Conservation (phyloP, 257 asterid genomes). For the Solanum rostratum region DNA sequence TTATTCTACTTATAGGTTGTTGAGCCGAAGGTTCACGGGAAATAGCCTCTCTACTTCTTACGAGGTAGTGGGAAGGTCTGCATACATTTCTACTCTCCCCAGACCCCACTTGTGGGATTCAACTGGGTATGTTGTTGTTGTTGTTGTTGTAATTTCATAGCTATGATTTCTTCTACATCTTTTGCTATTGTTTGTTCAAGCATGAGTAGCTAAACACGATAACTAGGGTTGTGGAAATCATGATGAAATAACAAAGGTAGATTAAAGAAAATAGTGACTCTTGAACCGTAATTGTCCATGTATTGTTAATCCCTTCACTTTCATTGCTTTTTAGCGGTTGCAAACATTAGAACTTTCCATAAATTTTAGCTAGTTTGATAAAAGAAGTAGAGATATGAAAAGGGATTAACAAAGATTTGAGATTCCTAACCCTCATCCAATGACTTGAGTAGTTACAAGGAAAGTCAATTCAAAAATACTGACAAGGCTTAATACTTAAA, state of each 20-base stretch:
- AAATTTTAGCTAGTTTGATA: neutral
- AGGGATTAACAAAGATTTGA: neutral
- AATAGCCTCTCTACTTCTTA: too few species aligned
- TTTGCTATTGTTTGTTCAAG: neutral
- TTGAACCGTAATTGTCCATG: neutral
- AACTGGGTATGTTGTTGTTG: too few species aligned
- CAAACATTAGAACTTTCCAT: neutral
- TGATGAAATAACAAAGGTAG: neutral
- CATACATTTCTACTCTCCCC: too few species aligned
- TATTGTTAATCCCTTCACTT: neutral
- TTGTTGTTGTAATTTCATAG: neutral
- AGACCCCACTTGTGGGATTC: too few species aligned
- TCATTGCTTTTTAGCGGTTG: neutral
- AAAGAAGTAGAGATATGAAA: neutral
- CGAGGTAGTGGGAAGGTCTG: too few species aligned
- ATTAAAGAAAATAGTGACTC: neutral
- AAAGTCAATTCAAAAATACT: too few species aligned
- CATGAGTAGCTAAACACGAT: neutral
- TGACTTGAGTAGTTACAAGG: neutral
- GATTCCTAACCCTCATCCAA: neutral
- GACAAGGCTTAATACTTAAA: neutral
- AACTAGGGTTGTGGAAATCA: neutral
- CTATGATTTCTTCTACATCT: neutral
- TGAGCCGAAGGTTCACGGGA: too few species aligned
- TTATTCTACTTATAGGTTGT: too few species aligned